These are phyloP conservation scores for Aspergillus conjunctus DNA, from an alignment of 495 filamentous ascomycete genomes.

Conservation along the genomic window DNA sequence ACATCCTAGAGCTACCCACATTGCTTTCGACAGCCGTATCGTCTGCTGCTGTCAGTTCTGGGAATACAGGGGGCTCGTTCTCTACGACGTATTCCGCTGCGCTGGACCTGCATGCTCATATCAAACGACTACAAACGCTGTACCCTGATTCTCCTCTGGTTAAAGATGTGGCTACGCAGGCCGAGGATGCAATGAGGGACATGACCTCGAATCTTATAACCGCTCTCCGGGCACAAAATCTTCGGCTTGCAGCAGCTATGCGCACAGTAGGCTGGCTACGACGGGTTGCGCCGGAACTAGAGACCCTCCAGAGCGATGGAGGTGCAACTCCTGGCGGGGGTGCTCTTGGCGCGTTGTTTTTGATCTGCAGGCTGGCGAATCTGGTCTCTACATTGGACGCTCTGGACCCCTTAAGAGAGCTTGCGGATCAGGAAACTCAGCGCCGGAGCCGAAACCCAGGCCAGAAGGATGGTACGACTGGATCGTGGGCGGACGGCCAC, in stretches of 20 bases:
- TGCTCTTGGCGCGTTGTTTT: constrained; percentile 79
- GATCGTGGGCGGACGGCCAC: constrained; percentile 72
- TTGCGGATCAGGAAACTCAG: constrained; percentile 84
- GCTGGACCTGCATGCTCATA: constrained; percentile 91
- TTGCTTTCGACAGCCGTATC: constrained; percentile 77
- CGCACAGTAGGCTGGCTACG: constrained; percentile 91
- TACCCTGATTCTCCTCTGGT: constrained; percentile 80
- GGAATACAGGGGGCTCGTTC: constrained; percentile 44
- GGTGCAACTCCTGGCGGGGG: constrained; percentile 53
- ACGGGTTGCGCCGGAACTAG: constrained; percentile 80
- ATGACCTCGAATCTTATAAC: constrained; percentile 86
- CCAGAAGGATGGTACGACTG: constrained; percentile 28
- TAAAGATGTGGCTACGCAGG: constrained; percentile 69
- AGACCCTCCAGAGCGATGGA: constrained; percentile 47
- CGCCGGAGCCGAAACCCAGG: constrained; percentile 35
- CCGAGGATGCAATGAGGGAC: constrained; percentile 84
- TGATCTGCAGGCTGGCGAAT: constrained; percentile 82
- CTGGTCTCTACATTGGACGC: constrained; percentile 80
- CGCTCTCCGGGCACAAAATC: constrained; percentile 69
- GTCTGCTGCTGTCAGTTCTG: constrained; percentile 53
- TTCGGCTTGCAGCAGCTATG: constrained; percentile 90
- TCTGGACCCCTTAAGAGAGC: constrained; percentile 79
- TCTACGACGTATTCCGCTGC: constrained; percentile 87
- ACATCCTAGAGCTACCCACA: constrained; percentile 89
- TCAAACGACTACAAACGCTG: constrained; percentile 79